Evolutionary conservation across 2,329 filamentous ascomycete species (phyloP).

Genomic region (Colletotrichum endophyticum): DNA sequence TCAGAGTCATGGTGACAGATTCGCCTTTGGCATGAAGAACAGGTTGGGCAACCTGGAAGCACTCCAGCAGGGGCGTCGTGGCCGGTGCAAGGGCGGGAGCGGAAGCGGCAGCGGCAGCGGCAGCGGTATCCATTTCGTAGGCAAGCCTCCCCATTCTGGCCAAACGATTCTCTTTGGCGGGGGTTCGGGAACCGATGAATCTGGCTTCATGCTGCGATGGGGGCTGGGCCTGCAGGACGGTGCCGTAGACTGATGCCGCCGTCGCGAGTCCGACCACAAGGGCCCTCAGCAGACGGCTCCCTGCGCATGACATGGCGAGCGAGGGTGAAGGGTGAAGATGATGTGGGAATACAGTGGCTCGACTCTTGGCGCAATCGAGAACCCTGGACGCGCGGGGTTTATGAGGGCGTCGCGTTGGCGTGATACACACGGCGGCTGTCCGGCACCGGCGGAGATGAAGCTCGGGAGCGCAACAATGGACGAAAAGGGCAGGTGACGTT

Average conservation of each 20-base stretch:
- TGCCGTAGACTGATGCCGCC: background rate
- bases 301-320: background rate
- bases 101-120: background rate
- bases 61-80: slow-evolving; percentile 48
- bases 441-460: background rate
- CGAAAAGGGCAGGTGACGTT: background rate
- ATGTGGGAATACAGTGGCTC: background rate
- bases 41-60: slow-evolving; percentile 73
- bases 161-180: background rate
- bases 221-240: background rate
- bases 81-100: background rate
- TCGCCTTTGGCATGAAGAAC: slow-evolving; percentile 53
- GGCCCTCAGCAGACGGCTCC: background rate
- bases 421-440: background rate
- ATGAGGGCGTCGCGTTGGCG: background rate
- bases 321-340: background rate
- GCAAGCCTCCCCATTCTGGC: background rate
- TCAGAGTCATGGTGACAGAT: slow-evolving; percentile 55
- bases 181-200: background rate
- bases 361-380: background rate
- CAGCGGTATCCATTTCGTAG: background rate
- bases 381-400: background rate
- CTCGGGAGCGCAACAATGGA: background rate
- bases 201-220: background rate
- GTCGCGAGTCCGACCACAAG: background rate